A percentile compares a stretch with the other conserved stretches of the same genome.
These are phyloP conservation scores for Phragmites australis DNA, from an alignment of 176 grass and related monocot genomes.

Conservation along the genomic window DNA sequence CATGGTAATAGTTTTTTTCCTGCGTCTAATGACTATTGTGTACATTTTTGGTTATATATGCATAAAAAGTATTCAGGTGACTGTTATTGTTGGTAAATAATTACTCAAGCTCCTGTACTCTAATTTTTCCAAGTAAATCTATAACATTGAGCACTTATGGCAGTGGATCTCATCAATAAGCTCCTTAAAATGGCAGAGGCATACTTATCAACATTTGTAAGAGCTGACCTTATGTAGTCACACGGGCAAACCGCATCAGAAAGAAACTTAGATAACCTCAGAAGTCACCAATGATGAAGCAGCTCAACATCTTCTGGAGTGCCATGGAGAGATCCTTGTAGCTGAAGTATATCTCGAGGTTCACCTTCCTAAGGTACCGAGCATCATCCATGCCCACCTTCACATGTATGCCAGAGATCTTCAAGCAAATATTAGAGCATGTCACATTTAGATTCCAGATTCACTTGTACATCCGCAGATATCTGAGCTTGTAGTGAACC, in stretches of 20 bases:
- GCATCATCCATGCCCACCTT: too few species aligned
- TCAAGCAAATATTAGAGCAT: constrained; percentile 19
- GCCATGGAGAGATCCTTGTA: too few species aligned
- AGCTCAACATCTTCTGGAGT: constrained; percentile 54
- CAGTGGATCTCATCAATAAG: constrained; percentile 5
- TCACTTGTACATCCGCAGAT: background rate
- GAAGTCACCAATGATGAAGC: constrained; percentile 65
- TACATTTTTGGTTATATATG: too few species aligned
- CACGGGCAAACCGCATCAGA: background rate
- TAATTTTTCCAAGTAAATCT: constrained; percentile 11
- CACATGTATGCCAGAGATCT: constrained; percentile 74
- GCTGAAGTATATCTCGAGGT: too few species aligned
- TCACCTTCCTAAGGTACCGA: too few species aligned
- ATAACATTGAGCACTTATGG: background rate
- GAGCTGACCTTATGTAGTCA: background rate
- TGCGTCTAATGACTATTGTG: too few species aligned
- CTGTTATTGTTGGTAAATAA: background rate
- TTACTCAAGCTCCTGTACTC: background rate
- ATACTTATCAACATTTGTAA: background rate
- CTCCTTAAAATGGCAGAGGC: background rate
- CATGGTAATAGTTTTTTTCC: too few species aligned
- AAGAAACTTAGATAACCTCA: too few species aligned
- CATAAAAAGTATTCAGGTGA: background rate
- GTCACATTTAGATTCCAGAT: constrained; percentile 10
- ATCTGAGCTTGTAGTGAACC: background rate